phyloP scores from a whole-genome alignment of 2,329 filamentous ascomycete species.

The Botrytis fragariae region DNA sequence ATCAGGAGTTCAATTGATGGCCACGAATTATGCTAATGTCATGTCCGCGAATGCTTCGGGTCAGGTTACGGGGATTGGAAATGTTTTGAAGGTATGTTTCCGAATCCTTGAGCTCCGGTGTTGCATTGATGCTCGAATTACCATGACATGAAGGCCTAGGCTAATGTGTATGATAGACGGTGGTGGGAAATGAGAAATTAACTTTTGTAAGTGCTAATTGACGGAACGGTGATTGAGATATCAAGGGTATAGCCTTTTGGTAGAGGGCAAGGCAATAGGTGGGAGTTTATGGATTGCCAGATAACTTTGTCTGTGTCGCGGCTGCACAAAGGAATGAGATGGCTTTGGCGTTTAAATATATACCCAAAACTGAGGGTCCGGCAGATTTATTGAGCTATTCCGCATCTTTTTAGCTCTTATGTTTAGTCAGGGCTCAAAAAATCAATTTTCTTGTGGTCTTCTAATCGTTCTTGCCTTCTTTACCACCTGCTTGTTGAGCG shows the following conservation, averaged over 20 bases:
- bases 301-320: not conserved
- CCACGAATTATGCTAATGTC: slow-evolving; percentile 51
- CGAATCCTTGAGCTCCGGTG: not conserved
- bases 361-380: not conserved
- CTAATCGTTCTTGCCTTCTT: not conserved
- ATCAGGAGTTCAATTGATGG: slow-evolving; percentile 56
- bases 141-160: not conserved
- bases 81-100: slow-evolving; percentile 44
- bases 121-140: not conserved
- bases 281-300: not conserved
- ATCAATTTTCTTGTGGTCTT: not conserved
- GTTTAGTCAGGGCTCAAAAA: not conserved
- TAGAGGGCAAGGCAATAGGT: too few relatives aligned
- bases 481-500: too few relatives aligned
- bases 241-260: too few relatives aligned
- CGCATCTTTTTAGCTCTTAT: not conserved
- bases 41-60: slow-evolving; percentile 52
- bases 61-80: slow-evolving; percentile 48
- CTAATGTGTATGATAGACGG: slow-evolving; percentile 26
- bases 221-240: accelerated
- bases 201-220: slow-evolving; percentile 25
- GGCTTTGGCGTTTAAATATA: not conserved
- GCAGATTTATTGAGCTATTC: not conserved
- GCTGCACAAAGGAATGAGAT: too few relatives aligned
- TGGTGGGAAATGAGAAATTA: slow-evolving; percentile 32